Conservation (phyloP, 2,329 filamentous ascomycete species). For the Thelonectria blattea region DNA sequence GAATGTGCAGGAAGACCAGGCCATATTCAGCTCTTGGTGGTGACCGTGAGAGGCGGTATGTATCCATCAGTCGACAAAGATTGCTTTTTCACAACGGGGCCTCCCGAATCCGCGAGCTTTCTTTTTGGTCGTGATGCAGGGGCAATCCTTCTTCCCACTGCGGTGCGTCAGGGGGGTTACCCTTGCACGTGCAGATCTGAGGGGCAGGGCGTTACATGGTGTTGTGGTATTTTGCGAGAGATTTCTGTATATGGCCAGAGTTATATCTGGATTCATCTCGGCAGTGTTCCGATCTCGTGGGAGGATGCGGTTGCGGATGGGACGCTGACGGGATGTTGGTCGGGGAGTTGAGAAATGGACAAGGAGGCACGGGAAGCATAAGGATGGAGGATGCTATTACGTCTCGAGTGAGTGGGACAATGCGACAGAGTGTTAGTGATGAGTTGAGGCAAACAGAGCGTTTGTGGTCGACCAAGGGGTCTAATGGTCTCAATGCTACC, state of each 20-base stretch:
- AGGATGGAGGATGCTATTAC: neutral
- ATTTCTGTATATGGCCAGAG: neutral
- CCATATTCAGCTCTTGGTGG: neutral
- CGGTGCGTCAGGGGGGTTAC: neutral
- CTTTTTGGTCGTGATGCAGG: neutral
- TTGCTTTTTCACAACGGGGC: neutral
- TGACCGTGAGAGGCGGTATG: neutral
- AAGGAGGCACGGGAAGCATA: neutral
- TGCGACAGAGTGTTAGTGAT: too few species aligned
- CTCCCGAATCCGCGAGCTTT: neutral
- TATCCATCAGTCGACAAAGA: neutral
- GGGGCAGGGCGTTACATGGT: neutral
- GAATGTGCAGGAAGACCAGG: neutral
- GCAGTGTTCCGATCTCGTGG: neutral
- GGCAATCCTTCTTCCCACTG: neutral
- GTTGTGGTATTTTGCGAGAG: neutral
- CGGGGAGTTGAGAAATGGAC: too few species aligned
- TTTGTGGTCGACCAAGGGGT: too few species aligned
- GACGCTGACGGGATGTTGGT: neutral
- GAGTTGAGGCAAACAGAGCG: too few species aligned
- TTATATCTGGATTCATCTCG: slow-evolving; percentile 7
- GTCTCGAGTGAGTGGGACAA: too few species aligned
- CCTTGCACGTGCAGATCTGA: neutral
- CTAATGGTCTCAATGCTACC: too few species aligned
- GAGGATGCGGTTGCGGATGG: neutral